Base-by-base conservation (phyloP, 192 early-diverging fungal species). In the Umbelopsis sp. region DNA sequence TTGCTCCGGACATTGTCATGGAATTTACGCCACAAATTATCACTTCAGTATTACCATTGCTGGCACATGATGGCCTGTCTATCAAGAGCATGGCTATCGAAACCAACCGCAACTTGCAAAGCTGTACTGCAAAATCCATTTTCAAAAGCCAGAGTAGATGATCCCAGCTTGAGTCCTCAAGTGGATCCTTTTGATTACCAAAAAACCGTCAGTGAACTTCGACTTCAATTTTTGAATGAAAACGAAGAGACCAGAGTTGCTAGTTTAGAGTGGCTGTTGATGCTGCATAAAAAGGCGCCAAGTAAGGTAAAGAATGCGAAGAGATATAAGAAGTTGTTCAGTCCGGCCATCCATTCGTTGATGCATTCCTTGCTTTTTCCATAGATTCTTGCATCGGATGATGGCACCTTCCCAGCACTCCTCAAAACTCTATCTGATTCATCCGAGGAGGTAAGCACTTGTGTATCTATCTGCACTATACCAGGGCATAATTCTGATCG, bases 241-340 rank as follows among this genome's bases (percentile, higher is more conserved):
- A 90, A 94, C 67, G 97, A 98, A 77, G 94, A 96, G 68, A 97
- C 98, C 1, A 85, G 97, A 36, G 86, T 96, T 4, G 93, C 95
- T 0, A 91, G 93, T 36, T 82, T 99, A 76, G 96, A 97, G 38
- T 99, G 98, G 98, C 82, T 99, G 12, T 75, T 96, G n/a, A 95
- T 98, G 90, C 79, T 99, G 45, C 97, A 99, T 74, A 92, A 90
- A 56, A 96, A 97, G 70, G 91, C 95, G 9, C 96, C 97, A 0
- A 88, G 87, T 52, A 86, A 87, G 83, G 88, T 92, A 66, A 25
- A 56, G 70, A 49, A n/a, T 10, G 12, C 24, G 2, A 22, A 2
- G 22, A 2, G 24, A 21, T 44, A 5, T 25, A 3, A 41, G 12
- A 31, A 31, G 17, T 16, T 8, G 34, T 20, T 14, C 70, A 16